Base-by-base conservation (phyloP, 2,329 filamentous ascomycete species). In the Falciphora oryzae region DNA sequence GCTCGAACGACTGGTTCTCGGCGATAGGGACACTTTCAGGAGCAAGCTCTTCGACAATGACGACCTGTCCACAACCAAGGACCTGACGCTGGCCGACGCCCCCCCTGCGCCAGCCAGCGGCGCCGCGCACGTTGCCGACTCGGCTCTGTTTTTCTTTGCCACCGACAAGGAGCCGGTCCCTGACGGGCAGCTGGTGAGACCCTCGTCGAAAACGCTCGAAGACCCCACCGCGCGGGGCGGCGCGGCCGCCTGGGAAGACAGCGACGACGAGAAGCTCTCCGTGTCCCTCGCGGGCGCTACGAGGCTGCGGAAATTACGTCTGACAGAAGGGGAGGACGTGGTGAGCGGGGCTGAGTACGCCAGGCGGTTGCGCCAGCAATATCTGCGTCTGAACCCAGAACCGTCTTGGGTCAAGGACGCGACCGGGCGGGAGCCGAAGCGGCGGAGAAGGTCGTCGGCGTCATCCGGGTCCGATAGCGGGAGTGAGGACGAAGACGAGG, bases 291-390 rank as follows among this genome's bases (percentile, higher is more conserved):
- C 92, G 4, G 85, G 86, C 31, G 87, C 89, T 59, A 85, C 87
- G 61, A 85, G 91, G 68, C 76, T 97, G 73, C 86, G 93, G 69
- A 98, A 98, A 76, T 81, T 99, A 67, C 85, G 95, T 67, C 81
- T 88, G 62, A 89, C 87, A 2, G 92, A 94, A 72, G 85, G 85
- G 1, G 95, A 99, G 72, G 95, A 99, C 74, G 74, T 96, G 14
- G 86, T 99, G 68, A 92, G 80, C 69, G 95, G 95, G 61, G 88
- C 86, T 67, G 94, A 97, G 75, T 99, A 99, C 76, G 86, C 88
- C 65, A 85, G 84, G 71, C 82, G 95, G 68, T 78, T 99, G 71
- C 87, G 93, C 66, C 87, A 89, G 72, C 93, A 97, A 73, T 96
- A 86, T 67, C 77, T 85, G 67, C 79, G 79, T 61, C 77, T 86